A percentile compares a stretch with the other conserved stretches of the same genome.
These are phyloP conservation scores for Aegilops longissima DNA, from an alignment of 176 grass and related monocot genomes.

Conservation along the genomic window DNA sequence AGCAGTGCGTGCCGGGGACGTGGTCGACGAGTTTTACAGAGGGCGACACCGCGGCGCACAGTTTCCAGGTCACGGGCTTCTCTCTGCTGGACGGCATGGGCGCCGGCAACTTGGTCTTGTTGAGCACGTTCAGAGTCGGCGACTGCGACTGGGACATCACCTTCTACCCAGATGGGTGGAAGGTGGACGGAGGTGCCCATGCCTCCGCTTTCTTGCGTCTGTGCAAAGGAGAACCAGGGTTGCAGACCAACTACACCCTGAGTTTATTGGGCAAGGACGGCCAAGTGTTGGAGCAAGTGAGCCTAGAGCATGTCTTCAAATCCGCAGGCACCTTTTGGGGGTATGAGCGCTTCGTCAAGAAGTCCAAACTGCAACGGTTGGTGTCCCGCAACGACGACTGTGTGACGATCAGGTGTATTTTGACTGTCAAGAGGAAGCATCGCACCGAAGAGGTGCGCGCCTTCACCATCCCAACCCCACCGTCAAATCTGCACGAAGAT, in stretches of 20 bases:
- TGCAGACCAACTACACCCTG: not conserved
- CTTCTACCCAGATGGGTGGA: not conserved
- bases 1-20: too few species aligned
- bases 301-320: not conserved
- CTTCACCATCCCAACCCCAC: too few species aligned
- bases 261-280: not conserved
- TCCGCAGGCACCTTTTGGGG: not conserved
- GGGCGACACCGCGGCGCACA: not conserved
- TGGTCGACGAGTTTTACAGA: too few species aligned
- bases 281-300: not conserved
- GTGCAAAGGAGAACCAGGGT: not conserved
- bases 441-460: too few species aligned
- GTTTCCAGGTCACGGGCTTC: not conserved
- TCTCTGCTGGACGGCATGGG: not conserved
- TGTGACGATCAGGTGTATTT: too few species aligned
- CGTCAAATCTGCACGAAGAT: too few species aligned
- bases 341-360: not conserved
- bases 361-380: not conserved
- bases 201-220: not conserved
- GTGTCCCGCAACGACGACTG: too few species aligned
- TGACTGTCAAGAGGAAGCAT: too few species aligned
- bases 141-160: not conserved
- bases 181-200: not conserved
- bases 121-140: not conserved
- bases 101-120: not conserved